A percentile compares a stretch with the other conserved stretches of the same genome.
Evolutionary conservation across 331 rosid genomes (phyloP).

Genomic region (Rosa hybrid): DNA sequence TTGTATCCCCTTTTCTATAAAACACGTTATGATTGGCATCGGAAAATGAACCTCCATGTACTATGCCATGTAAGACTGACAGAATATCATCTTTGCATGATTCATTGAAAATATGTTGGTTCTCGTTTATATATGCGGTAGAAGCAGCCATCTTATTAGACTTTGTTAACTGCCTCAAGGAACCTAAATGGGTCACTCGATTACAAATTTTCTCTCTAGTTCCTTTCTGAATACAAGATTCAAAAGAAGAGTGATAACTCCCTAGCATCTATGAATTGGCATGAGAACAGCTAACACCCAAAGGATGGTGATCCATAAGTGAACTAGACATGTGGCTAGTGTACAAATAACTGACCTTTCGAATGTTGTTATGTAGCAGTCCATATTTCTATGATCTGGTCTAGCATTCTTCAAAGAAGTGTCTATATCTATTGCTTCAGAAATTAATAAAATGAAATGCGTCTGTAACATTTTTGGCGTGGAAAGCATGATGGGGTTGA

Average conservation of each 20-base stretch:
- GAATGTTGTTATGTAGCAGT: slow-evolving; percentile 51
- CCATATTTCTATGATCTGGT: slow-evolving; percentile 40
- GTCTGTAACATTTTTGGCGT: slow-evolving; percentile 76
- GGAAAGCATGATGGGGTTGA: slow-evolving; percentile 57
- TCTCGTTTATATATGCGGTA: slow-evolving; percentile 44
- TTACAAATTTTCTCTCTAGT: slow-evolving; percentile 42
- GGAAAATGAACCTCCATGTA: slow-evolving; percentile 42
- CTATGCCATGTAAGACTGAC: slow-evolving; percentile 44
- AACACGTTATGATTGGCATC: slow-evolving; percentile 32
- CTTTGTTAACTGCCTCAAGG: slow-evolving; percentile 45
- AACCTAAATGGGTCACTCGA: slow-evolving; percentile 36
- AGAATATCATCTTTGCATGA: slow-evolving; percentile 38
- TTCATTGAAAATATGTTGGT: slow-evolving; percentile 39
- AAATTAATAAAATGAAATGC: slow-evolving; percentile 59
- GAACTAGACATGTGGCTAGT: slow-evolving; percentile 47
- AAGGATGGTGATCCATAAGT: slow-evolving; percentile 37
- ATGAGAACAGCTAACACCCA: slow-evolving; percentile 26
- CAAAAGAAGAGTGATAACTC: slow-evolving; percentile 48
- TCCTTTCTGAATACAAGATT: slow-evolving; percentile 45
- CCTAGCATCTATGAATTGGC: slow-evolving; percentile 23
- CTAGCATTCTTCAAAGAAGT: slow-evolving; percentile 36
- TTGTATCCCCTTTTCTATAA: slow-evolving; percentile 33
- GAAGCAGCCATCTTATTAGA: slow-evolving; percentile 48
- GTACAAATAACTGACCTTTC: slow-evolving; percentile 67
- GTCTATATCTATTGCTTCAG: slow-evolving; percentile 52